Base-by-base conservation (phyloP, 805 yeast genomes). In the Suhomyces sp. region DNA sequence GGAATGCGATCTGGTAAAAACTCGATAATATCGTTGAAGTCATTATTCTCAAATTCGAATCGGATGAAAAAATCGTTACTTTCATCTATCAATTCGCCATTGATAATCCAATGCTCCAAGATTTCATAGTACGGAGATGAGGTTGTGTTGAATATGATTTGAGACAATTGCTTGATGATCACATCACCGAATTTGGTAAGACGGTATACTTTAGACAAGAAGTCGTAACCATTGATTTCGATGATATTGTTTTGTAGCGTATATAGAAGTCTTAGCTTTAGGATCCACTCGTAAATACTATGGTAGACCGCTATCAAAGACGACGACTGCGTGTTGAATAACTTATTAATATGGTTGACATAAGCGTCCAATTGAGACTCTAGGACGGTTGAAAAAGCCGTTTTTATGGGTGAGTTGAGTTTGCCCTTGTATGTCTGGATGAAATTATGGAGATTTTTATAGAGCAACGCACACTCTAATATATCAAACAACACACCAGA, bases 391-490 rank as follows among this genome's bases (percentile, higher is more conserved):
- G 78, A 54, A 43, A 86, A 80, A 1, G 96, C 87, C 37, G 82
- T 83, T 53, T 81, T 81, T 13, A 86, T 75, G 7, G 87, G 85
- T 3, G 86, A 79, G 21, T 63, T 55, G 19, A 62, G 57, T 4
- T 58, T 60, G 51, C 53, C 68, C 58, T 56, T 66, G 13, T 55
- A 64, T 43, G 60, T 47, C 20, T 58, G 71, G 10, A 77, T 56
- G 19, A 61, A 58, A 13, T 48, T 51, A 4, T 64, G 66, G 33
- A 89, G 66, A 43, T 72, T 65, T 48, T 78, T 76, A 66, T 80
- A 89, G 2, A 90, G 68, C 31, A 91, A 67, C 0, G 89, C 93
- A 1, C 90, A 86, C 64, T 91, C 97, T 40, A 86, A 70, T 1
- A 87, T 68, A 24, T 75, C 65, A 51, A 78, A 81, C 29, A 89